Conservation (phyloP, 164 flowering plant genomes). For the Euptelea pleiosperma region DNA sequence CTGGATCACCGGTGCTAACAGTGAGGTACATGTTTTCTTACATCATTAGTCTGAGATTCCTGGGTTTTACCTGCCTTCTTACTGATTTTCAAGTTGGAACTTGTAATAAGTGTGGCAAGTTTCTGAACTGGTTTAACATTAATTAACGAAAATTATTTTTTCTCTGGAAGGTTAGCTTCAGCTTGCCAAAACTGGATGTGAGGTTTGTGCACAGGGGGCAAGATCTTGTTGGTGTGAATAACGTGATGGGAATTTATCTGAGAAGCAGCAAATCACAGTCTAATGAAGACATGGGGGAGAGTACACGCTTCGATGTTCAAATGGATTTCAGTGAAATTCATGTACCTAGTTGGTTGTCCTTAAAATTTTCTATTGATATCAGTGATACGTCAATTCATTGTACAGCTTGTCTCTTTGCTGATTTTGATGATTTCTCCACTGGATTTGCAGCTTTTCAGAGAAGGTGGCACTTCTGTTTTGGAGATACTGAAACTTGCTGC, state of each 20-base stretch:
- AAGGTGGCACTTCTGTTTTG: slow-evolving; percentile 66
- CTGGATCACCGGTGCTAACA: too few relatives aligned
- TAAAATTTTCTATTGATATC: slow-evolving; percentile 13
- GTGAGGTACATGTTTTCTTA: too few relatives aligned
- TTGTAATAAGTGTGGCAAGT: not conserved
- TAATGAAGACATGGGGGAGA: slow-evolving; percentile 80
- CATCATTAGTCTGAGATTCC: not conserved
- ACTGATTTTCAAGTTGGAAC: slow-evolving; percentile 2
- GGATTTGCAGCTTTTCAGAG: slow-evolving; percentile 75
- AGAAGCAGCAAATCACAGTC: slow-evolving; percentile 66
- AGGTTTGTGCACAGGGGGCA: slow-evolving; percentile 58
- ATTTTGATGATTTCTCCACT: slow-evolving; percentile 14
- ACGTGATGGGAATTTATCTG: slow-evolving; percentile 79
- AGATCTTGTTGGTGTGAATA: slow-evolving; percentile 61
- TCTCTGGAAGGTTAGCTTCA: slow-evolving; percentile 66
- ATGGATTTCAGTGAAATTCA: slow-evolving; percentile 95
- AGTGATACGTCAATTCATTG: not conserved
- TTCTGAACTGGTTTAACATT: not conserved
- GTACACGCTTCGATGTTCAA: slow-evolving; percentile 82
- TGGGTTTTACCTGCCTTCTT: not conserved
- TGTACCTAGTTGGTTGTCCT: slow-evolving; percentile 45
- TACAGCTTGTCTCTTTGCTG: slow-evolving; percentile 16
- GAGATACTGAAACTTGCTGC: slow-evolving; percentile 85
- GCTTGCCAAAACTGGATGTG: slow-evolving; percentile 76
- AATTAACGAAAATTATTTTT: slow-evolving; percentile 28